A percentile compares a stretch with the other conserved stretches of the same genome.
Conservation (phyloP, 2,329 filamentous ascomycete genomes). For the Metarhizium humberi region DNA sequence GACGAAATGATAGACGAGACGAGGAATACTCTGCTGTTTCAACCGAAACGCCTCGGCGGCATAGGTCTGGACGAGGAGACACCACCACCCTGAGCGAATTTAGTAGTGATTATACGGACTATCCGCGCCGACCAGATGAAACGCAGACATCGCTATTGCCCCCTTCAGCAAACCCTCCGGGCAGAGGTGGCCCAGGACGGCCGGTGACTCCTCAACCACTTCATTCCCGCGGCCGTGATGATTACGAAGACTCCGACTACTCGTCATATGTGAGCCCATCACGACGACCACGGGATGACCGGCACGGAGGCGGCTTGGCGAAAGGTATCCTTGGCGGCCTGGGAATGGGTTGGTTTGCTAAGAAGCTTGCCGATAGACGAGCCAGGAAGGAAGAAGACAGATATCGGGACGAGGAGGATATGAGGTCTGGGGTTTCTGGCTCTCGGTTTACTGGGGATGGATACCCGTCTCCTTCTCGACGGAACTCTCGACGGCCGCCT, state of each 20-base stretch:
- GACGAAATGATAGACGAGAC: conserved; percentile 39
- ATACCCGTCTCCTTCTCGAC: conserved; percentile 38
- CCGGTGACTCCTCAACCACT: conserved; percentile 39
- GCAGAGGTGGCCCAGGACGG: conserved; percentile 30
- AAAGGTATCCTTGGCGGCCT: conserved; percentile 52
- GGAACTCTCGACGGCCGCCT: conserved; percentile 19
- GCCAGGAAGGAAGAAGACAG: conserved; percentile 39
- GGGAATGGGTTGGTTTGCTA: conserved; percentile 60
- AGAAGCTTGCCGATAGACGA: conserved; percentile 50
- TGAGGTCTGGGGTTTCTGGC: conserved; percentile 50
- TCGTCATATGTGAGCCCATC: conserved; percentile 57
- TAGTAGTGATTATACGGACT: conserved; percentile 37
- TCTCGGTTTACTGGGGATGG: conserved; percentile 64
- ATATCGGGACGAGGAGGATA: conserved; percentile 39
- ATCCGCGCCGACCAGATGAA: conserved; percentile 16
- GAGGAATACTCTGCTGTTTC: conserved; percentile 56
- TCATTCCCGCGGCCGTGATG: conserved; percentile 35
- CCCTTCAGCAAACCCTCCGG: conserved; percentile 33
- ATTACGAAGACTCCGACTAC: conserved; percentile 45
- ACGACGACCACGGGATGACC: conserved; percentile 38
- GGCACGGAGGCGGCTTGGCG: conserved; percentile 35
- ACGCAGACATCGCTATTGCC: conserved; percentile 35
- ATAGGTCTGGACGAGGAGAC: conserved; percentile 25
- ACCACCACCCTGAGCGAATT: conserved; percentile 38
- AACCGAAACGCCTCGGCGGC: conserved; percentile 48